Evolutionary conservation across 2,329 filamentous ascomycete species (phyloP), one percentile per base, ranked within the genome.

Genomic region (Dryadomyces sulphureus): DNA sequence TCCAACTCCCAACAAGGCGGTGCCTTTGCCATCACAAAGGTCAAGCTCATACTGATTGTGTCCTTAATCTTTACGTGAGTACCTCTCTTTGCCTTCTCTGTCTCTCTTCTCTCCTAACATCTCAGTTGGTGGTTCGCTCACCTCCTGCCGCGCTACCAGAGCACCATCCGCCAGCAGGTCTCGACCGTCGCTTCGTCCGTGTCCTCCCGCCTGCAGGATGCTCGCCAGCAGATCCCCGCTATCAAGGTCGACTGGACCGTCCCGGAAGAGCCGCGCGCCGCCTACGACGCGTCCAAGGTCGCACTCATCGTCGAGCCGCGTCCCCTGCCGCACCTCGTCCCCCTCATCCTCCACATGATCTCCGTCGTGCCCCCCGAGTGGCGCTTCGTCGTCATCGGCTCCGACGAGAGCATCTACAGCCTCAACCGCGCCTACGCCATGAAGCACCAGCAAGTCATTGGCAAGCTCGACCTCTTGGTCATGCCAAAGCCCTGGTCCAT

Each of bases 381-480:
- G 72, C 66, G 65, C 39, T 72, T 74, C 55, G 55, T 70, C 50
- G 72, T 74, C 54, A 62, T 74, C 50, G 70, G 71, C 44, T 68
- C 70, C 27, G 62, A 65, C 30, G 58, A 65, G 52, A 73, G 69
- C 45, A 63, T 70, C 21, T 58, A 63, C 38, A 63, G 61, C 50
- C 58, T 76, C 9, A 62, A 62, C 21, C 60, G 67, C 38, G 64
- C 65, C 47, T 65, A 64, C 45, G 65, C 69, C 21, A 66, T 69
- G 42, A 65, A 68, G 53, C 62, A 69, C 49, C 70, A 73, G 53
- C 64, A 69, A 52, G 60, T 63, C 20, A 63, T 65, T 38, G 71
- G 72, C 22, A 75, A 74, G 57, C 59, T 74, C 42, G 69, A 73
- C 53, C 56, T 76, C 41, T 60, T 67, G 54, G 60, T 68, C 7